phyloP scores from a whole-genome alignment of 768 basidiomycete species.

The Auriscalpium vulgare region DNA sequence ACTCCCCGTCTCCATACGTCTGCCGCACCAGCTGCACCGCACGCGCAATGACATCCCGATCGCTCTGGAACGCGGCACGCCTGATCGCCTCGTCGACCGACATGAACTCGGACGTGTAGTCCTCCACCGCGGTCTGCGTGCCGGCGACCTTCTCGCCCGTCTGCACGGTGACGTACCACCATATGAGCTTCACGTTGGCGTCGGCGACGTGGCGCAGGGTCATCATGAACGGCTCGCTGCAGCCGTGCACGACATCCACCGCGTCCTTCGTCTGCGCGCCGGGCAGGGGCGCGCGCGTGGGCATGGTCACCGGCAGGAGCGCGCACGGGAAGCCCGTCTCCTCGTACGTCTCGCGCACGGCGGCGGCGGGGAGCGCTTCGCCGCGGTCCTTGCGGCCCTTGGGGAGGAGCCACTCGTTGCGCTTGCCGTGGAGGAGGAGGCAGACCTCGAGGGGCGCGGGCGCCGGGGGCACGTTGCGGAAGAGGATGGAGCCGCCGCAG shows the following conservation, averaged over 20 bases:
- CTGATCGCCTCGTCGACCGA: slow-evolving; percentile 2
- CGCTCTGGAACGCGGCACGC: slow-evolving; percentile 5
- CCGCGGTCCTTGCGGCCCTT: slow-evolving; percentile 56
- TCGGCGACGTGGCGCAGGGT: slow-evolving; percentile 21
- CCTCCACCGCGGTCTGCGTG: slow-evolving; percentile 20
- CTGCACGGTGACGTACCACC: slow-evolving; percentile 39
- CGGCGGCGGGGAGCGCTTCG: slow-evolving; percentile 42
- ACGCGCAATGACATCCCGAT: slow-evolving; percentile 6
- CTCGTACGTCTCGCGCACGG: slow-evolving; percentile 55
- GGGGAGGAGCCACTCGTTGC: slow-evolving; percentile 37
- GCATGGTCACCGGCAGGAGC: slow-evolving; percentile 40
- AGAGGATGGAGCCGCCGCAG: slow-evolving; percentile 24
- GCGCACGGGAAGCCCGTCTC: slow-evolving; percentile 55
- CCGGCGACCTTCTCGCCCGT: slow-evolving; percentile 21
- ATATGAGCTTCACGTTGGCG: slow-evolving; percentile 37
- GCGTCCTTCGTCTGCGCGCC: slow-evolving; percentile 31
- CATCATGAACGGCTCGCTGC: slow-evolving; percentile 30
- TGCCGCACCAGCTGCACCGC: slow-evolving; percentile 3
- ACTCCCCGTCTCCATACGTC: not conserved
- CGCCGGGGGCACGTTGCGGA: slow-evolving; percentile 10
- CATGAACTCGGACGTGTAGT: slow-evolving; percentile 8
- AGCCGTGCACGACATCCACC: slow-evolving; percentile 14
- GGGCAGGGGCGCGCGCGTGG: slow-evolving; percentile 46
- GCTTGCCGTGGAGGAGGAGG: slow-evolving; percentile 21
- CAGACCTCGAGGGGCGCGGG: slow-evolving; percentile 20